These are phyloP conservation scores for Fragaria vesca DNA, from an alignment of 306 rosid species.

Conservation along the genomic window DNA sequence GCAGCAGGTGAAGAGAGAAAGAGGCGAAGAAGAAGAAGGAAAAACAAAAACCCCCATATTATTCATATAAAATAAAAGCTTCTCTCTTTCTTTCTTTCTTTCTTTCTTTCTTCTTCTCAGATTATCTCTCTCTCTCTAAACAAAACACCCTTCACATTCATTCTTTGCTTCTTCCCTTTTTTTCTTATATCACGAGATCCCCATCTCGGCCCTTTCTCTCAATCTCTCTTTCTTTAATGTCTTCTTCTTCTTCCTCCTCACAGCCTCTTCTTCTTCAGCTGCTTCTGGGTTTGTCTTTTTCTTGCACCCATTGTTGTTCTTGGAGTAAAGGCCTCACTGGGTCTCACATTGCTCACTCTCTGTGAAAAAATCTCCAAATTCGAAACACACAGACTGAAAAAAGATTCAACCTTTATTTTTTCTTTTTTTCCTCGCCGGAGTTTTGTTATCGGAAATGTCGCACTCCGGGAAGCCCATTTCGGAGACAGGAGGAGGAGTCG, in stretches of 20 bases:
- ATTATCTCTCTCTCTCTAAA: conserved; percentile 8
- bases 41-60: not conserved
- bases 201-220: conserved; percentile 43
- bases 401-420: conserved; percentile 2
- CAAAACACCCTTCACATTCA: conserved; percentile 55
- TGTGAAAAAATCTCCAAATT: not conserved
- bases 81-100: conserved; percentile 21
- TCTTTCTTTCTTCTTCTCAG: conserved; percentile 11
- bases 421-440: not conserved
- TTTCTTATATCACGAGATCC: conserved; percentile 81
- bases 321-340: conserved; percentile 8
- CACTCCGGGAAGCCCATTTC: conserved; percentile 61
- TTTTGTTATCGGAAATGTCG: conserved; percentile 52
- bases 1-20: conserved; percentile 50
- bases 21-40: not conserved
- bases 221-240: conserved; percentile 25
- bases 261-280: conserved; percentile 28
- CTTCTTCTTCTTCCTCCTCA: conserved; percentile 31
- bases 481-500: conserved; percentile 45
- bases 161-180: conserved; percentile 70
- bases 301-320: conserved; percentile 13
- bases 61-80: conserved; percentile 24
- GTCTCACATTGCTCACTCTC: conserved; percentile 44
- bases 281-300: conserved; percentile 14
- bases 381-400: not conserved